phyloP scores from a whole-genome alignment of 2,329 filamentous ascomycete genomes.

The Xylariaceae sp. region DNA sequence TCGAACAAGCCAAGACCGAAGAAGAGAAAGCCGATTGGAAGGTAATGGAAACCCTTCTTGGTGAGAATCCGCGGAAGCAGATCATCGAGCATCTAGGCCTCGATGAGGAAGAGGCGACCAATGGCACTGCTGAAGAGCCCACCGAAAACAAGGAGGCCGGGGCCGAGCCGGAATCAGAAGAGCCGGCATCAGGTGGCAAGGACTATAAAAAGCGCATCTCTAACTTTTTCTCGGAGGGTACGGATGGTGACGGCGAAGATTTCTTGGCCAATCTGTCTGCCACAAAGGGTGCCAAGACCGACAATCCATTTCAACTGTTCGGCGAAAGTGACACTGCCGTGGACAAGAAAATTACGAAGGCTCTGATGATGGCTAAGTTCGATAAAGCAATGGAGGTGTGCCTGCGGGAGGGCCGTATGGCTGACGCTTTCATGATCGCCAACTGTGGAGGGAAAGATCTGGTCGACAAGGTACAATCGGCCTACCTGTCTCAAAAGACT shows the following conservation, averaged over 20 bases:
- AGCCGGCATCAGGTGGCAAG: slow-evolving; percentile 33
- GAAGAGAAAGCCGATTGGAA: slow-evolving; percentile 96
- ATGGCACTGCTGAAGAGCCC: slow-evolving; percentile 36
- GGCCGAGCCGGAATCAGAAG: slow-evolving; percentile 38
- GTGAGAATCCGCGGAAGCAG: slow-evolving; percentile 75
- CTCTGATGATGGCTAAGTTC: slow-evolving; percentile 85
- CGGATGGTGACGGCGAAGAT: slow-evolving; percentile 64
- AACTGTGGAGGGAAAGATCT: slow-evolving; percentile 92
- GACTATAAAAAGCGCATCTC: slow-evolving; percentile 54
- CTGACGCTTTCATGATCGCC: slow-evolving; percentile 95
- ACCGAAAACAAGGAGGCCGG: slow-evolving; percentile 29
- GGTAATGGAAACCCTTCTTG: slow-evolving; percentile 81
- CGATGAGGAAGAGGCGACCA: slow-evolving; percentile 47
- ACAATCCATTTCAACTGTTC: slow-evolving; percentile 89
- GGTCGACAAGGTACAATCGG: slow-evolving; percentile 85
- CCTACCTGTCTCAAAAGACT: slow-evolving; percentile 78
- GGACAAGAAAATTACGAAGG: slow-evolving; percentile 80
- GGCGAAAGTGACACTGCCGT: slow-evolving; percentile 74
- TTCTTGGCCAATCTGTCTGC: slow-evolving; percentile 81
- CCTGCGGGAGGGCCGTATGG: slow-evolving; percentile 79
- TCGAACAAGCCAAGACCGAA: slow-evolving; percentile 67
- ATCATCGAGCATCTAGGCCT: slow-evolving; percentile 91
- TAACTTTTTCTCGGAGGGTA: slow-evolving; percentile 71
- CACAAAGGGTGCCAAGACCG: slow-evolving; percentile 85
- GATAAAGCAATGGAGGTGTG: slow-evolving; percentile 84